These are phyloP conservation scores for Malus fusca DNA, from an alignment of 306 rosid genomes.

Conservation along the genomic window DNA sequence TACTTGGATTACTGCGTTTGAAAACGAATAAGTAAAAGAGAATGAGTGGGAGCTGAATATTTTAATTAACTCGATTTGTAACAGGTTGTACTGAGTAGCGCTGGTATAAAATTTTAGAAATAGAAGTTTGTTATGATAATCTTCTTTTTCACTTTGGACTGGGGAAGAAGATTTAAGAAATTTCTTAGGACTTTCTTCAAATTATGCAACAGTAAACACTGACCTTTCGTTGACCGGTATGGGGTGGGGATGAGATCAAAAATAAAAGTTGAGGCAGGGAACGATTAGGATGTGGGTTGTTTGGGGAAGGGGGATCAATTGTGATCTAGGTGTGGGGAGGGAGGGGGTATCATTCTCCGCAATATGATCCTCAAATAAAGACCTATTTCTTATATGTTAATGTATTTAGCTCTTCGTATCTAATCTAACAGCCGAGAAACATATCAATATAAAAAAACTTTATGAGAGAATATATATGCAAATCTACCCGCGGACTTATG, in stretches of 20 bases:
- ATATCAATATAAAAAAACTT: not conserved
- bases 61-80: not conserved
- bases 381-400: not conserved
- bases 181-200: not conserved
- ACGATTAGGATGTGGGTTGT: not conserved
- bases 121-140: not conserved
- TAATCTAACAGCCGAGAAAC: not conserved
- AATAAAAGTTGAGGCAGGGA: not conserved
- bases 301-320: too few relatives aligned
- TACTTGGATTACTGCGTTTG: not conserved
- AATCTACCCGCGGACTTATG: not conserved
- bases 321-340: too few relatives aligned
- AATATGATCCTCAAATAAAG: not conserved
- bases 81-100: not conserved
- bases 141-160: not conserved
- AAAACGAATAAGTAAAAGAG: not conserved
- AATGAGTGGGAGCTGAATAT: not conserved
- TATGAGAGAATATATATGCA: not conserved
- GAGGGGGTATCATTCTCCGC: too few relatives aligned
- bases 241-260: not conserved
- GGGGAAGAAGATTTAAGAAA: not conserved
- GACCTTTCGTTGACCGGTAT: not conserved
- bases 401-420: not conserved
- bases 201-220: not conserved
- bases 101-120: not conserved